Percentiles rank a stretch among this genome's conserved stretches.
phyloP scores from a whole-genome alignment of 306 rosid genomes.

The Astragalus glycyphyllos region DNA sequence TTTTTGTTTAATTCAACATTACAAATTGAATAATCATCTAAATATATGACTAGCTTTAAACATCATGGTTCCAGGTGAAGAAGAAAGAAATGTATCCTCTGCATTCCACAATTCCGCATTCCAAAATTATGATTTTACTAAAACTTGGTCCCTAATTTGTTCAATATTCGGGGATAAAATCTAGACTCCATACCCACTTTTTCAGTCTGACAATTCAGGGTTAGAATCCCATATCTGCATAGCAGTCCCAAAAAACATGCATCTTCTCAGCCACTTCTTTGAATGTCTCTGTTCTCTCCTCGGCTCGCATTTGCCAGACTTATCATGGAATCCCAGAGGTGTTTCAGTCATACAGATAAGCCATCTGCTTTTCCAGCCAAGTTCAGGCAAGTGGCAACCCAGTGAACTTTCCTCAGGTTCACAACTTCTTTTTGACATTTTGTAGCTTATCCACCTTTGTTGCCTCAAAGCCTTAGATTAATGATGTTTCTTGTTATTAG shows the following conservation, averaged over 20 bases:
- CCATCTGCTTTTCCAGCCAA: neutral
- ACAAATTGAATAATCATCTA: neutral
- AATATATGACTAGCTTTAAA: neutral
- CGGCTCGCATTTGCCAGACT: neutral
- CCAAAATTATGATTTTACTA: neutral
- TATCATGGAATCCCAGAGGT: neutral
- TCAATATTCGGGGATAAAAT: neutral
- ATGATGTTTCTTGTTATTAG: neutral
- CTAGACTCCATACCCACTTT: neutral
- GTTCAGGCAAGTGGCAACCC: neutral
- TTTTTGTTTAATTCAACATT: too few relatives aligned
- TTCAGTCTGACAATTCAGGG: neutral
- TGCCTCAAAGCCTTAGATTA: neutral
- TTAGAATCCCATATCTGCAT: neutral
- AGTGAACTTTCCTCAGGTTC: slow-evolving; percentile 2
- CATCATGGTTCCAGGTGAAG: neutral
- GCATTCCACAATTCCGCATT: too few relatives aligned
- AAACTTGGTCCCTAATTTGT: neutral
- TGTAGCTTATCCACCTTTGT: neutral
- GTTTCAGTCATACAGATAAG: neutral
- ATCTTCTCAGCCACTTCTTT: neutral
- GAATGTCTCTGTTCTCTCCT: neutral
- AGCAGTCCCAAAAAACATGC: neutral
- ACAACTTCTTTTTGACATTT: neutral
- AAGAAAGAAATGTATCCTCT: too few relatives aligned